phyloP scores from a whole-genome alignment of 2,329 filamentous ascomycete species.

The Pseudogymnoascus sp. region DNA sequence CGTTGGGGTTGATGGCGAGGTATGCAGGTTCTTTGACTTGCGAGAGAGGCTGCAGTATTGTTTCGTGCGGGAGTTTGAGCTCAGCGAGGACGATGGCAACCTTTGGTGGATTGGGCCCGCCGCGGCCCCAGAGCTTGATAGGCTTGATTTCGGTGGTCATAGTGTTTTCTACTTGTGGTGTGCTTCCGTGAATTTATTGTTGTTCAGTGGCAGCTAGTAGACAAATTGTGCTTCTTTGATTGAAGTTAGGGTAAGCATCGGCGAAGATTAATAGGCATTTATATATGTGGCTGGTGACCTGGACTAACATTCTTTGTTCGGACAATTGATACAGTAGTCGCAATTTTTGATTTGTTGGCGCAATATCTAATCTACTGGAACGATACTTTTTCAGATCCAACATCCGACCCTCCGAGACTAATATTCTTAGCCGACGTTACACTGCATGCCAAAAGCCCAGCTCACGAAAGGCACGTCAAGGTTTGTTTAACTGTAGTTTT shows the following conservation, averaged over 20 bases:
- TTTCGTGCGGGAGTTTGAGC: slow-evolving; percentile 18
- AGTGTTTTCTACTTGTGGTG: not conserved
- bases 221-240: not conserved
- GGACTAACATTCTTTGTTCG: not conserved
- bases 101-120: slow-evolving; percentile 13
- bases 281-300: not conserved
- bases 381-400: not conserved
- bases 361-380: not conserved
- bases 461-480: not conserved
- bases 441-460: not conserved
- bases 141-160: not conserved
- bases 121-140: not conserved
- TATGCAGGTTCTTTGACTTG: slow-evolving; percentile 33
- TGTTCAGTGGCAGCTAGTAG: not conserved
- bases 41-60: slow-evolving; percentile 18
- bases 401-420: not conserved
- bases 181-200: not conserved
- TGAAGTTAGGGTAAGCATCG: not conserved
- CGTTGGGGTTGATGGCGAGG: slow-evolving; percentile 24
- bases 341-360: not conserved
- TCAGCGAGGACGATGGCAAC: slow-evolving; percentile 21
- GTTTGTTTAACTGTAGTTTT: not conserved
- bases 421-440: not conserved
- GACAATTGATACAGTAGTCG: not conserved
- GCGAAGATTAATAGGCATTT: not conserved